A percentile compares a stretch with the other conserved stretches of the same genome.
phyloP scores from a whole-genome alignment of 805 yeast genomes.

The Saturnispora gosingensis region DNA sequence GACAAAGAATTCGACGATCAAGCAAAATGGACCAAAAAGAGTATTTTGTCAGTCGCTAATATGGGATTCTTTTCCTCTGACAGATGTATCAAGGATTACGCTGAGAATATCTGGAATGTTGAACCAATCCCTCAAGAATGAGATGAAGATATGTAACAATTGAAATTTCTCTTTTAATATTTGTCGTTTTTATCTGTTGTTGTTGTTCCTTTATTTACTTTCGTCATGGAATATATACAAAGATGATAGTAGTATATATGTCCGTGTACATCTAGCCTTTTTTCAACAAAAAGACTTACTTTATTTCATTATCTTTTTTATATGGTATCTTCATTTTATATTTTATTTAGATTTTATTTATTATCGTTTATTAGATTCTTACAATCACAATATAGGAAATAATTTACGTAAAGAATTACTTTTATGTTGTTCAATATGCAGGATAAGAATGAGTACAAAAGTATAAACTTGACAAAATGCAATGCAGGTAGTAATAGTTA shows the following conservation, averaged over 20 bases:
- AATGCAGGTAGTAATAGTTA: neutral
- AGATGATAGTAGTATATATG: too few relatives aligned
- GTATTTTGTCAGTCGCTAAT: constrained; percentile 74
- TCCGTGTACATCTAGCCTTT: neutral
- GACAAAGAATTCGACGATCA: constrained; percentile 59
- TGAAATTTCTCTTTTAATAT: neutral
- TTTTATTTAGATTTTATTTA: too few relatives aligned
- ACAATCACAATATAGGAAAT: too few relatives aligned
- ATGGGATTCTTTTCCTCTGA: constrained; percentile 91
- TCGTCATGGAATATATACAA: too few relatives aligned
- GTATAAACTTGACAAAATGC: neutral
- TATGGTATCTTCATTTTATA: too few relatives aligned
- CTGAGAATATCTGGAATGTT: constrained; percentile 86
- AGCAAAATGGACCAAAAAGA: constrained; percentile 68
- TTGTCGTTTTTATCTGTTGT: neutral
- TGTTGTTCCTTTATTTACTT: neutral
- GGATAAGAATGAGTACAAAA: neutral
- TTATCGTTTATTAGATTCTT: neutral
- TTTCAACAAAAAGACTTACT: too few relatives aligned
- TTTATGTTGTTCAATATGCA: neutral
- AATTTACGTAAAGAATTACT: neutral
- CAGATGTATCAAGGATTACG: constrained; percentile 85
- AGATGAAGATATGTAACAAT: neutral
- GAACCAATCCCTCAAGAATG: constrained; percentile 44
- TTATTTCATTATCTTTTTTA: too few relatives aligned